Conservation (phyloP, 2,329 filamentous ascomycete species). For the Diaporthe citri region DNA sequence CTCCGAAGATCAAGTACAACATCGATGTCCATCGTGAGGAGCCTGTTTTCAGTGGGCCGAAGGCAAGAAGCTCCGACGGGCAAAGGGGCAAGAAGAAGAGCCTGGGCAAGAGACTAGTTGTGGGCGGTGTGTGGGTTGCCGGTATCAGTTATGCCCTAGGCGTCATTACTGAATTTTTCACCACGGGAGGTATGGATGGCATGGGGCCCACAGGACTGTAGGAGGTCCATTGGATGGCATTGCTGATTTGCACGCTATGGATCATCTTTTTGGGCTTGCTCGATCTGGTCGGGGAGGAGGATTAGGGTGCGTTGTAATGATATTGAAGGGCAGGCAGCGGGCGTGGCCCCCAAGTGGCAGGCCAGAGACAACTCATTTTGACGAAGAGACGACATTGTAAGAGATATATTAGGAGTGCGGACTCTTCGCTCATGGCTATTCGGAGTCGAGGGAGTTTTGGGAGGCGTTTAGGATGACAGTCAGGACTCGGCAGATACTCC, state of each 20-base stretch:
- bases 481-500: conserved; percentile 22
- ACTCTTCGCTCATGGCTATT: conserved; percentile 19
- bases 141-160: conserved; percentile 70
- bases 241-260: not conserved
- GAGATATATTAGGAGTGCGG: not conserved
- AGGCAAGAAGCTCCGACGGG: conserved; percentile 37
- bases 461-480: conserved; percentile 7
- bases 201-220: conserved; percentile 49
- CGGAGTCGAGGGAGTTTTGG: not conserved
- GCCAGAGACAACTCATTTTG: not conserved
- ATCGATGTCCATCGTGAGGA: conserved; percentile 61
- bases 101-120: conserved; percentile 60
- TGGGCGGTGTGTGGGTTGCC: conserved; percentile 67
- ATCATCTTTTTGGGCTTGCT: not conserved
- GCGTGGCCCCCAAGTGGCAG: not conserved
- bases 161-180: conserved; percentile 69
- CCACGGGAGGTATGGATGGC: conserved; percentile 60
- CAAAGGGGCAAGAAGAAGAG: conserved; percentile 52
- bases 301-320: not conserved
- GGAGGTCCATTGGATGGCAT: not conserved
- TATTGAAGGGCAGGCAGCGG: not conserved
- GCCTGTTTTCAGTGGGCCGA: conserved; percentile 59
- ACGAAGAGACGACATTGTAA: conserved; percentile 28
- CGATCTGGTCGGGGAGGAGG: not conserved
- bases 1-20: conserved; percentile 53